phyloP scores from a whole-genome alignment of 306 rosid genomes.

The Trifolium fragiferum region DNA sequence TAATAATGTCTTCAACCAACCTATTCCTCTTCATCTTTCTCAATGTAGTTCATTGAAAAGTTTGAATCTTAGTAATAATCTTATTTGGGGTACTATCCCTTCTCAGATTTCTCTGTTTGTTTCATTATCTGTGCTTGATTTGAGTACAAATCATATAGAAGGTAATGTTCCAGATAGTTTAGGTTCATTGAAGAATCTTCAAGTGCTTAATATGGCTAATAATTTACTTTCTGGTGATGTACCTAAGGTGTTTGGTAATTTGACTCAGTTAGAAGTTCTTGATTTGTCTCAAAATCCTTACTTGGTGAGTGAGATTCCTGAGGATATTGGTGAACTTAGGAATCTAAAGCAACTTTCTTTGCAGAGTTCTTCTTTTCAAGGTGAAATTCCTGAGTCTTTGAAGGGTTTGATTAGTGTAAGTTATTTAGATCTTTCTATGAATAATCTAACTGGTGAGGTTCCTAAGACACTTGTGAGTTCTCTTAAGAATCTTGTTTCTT shows the following conservation, averaged over 20 bases:
- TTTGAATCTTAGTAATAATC: constrained; percentile 89
- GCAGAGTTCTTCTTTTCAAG: constrained; percentile 86
- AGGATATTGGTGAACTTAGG: constrained; percentile 69
- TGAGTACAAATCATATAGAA: constrained; percentile 75
- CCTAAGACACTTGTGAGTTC: constrained; percentile 64
- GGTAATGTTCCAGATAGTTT: constrained; percentile 78
- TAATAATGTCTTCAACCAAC: constrained; percentile 74
- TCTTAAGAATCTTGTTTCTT: constrained; percentile 74
- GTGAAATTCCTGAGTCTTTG: constrained; percentile 74
- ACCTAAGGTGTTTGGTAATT: constrained; percentile 64
- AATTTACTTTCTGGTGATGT: constrained; percentile 81
- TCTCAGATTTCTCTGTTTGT: constrained; percentile 81
- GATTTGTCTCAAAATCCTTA: constrained; percentile 82
- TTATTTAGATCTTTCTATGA: constrained; percentile 80
- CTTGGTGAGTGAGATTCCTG: constrained; percentile 84
- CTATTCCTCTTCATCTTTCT: constrained; percentile 96
- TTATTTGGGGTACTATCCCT: constrained; percentile 92
- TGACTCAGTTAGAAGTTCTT: constrained; percentile 73
- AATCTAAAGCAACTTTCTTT: constrained; percentile 67
- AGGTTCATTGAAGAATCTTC: constrained; percentile 65
- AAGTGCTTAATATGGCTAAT: constrained; percentile 69
- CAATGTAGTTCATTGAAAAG: constrained; percentile 67
- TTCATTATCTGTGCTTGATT: constrained; percentile 74
- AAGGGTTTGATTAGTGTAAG: constrained; percentile 61
- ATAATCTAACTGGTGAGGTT: constrained; percentile 77